These are phyloP conservation scores for Ganoderma leucocontextum DNA, from an alignment of 1,284 basidiomycete species.

Conservation along the genomic window DNA sequence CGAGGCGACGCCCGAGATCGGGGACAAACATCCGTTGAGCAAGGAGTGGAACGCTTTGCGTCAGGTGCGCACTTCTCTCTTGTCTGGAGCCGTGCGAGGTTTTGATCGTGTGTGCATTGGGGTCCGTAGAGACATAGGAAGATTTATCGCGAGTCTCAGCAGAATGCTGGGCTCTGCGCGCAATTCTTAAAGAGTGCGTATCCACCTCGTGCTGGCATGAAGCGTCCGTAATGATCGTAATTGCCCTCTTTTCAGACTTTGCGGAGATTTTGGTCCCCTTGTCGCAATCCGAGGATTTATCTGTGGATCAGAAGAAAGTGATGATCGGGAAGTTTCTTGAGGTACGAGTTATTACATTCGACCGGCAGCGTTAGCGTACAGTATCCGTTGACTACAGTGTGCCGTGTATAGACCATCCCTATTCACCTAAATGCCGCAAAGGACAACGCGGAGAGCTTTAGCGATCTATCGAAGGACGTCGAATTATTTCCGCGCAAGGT, in stretches of 20 bases:
- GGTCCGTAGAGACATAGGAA: conserved; percentile 33
- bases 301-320: conserved; percentile 38
- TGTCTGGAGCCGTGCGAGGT: neutral
- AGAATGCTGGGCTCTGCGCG: conserved; percentile 40
- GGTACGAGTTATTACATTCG: conserved; percentile 20
- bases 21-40: conserved; percentile 34
- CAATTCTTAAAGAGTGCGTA: conserved; percentile 39
- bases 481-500: conserved; percentile 43
- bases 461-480: conserved; percentile 39
- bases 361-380: neutral
- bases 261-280: conserved; percentile 40
- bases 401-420: conserved; percentile 36
- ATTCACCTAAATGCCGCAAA: conserved; percentile 38
- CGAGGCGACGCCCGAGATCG: conserved; percentile 40
- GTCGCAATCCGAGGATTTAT: conserved; percentile 36
- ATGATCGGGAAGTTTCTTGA: conserved; percentile 45
- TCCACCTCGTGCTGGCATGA: neutral
- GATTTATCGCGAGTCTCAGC: conserved; percentile 40
- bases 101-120: neutral
- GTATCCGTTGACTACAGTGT: neutral
- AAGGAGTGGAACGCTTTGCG: conserved; percentile 37
- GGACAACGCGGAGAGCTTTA: conserved; percentile 36
- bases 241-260: conserved; percentile 33
- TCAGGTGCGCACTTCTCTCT: conserved; percentile 31
- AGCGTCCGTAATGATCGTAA: neutral